Base-by-base conservation (phyloP, 2,329 filamentous ascomycete genomes). In the Chaetomium sp. region DNA sequence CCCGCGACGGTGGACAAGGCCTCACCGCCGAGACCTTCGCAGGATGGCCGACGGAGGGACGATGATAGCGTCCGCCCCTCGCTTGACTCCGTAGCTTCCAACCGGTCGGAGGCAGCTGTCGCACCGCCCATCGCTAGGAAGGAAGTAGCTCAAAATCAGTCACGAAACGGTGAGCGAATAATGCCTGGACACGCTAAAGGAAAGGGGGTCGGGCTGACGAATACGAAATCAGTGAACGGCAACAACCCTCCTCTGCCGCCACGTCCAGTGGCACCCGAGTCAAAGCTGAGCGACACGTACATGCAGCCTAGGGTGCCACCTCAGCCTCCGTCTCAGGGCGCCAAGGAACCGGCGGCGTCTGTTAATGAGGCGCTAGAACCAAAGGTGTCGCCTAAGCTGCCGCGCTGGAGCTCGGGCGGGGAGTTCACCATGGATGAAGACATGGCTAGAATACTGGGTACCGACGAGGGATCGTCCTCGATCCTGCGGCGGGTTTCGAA, bases 391-490 rank as follows among this genome's bases (percentile, higher is more conserved):
- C 88, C 90, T 10, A 88, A 87, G 71, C 80, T 92, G 67, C 86
- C 90, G 69, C 84, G 89, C 72, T 91, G 86, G 86, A 96, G 90
- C 76, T 84, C 86, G 51, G 92, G 91, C 60, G 92, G 89, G 62
- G 93, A 96, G 69, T 95, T 97, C 73, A 95, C 90, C 65, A 88
- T 97, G 89, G 94, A 98, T 69, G 93, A 97, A 76, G 95, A 98
- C 74, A 92, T 97, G 87, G 90, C 91, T 61, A 89, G 93, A 64
- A 94, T 97, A 64, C 82, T 97, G 65, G 90, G 88, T 49, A 88
- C 87, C 23, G 92, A 94, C 66, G 91, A 93, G 74, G 82, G 84
- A 51, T 89, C 87, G 35, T 89, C 91, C 29, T 94, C 91, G 0
- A 90, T 97, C 66, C 81, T 98, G 67, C 90, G 92, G 64, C 88